Percentiles rank a stretch among this genome's conserved stretches.
These are phyloP conservation scores for Auricularia sp. DNA, from an alignment of 768 basidiomycete species.

Conservation along the genomic window DNA sequence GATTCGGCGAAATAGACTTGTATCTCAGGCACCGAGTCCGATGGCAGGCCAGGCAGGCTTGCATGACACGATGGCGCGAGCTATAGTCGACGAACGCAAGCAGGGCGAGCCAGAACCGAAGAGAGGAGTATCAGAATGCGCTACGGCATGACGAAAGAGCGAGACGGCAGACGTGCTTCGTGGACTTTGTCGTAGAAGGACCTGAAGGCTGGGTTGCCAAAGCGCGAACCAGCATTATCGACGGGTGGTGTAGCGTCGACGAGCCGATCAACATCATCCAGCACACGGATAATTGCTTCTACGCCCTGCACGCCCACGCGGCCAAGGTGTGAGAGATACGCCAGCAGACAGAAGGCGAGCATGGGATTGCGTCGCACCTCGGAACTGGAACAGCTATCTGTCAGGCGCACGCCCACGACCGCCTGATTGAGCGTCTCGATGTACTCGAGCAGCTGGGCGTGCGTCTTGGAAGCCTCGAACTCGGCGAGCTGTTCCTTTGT, in stretches of 20 bases:
- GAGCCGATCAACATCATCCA: conserved; percentile 57
- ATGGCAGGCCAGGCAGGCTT: conserved; percentile 45
- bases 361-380: conserved; percentile 36
- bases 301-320: conserved; percentile 44
- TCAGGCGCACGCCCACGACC: conserved; percentile 67
- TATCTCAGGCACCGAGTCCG: conserved; percentile 55
- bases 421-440: conserved; percentile 67
- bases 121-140: background rate
- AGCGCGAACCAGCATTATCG: conserved; percentile 82
- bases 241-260: conserved; percentile 72
- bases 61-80: conserved; percentile 47
- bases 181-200: conserved; percentile 78
- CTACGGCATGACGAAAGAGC: background rate
- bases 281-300: conserved; percentile 45
- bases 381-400: conserved; percentile 47
- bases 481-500: conserved; percentile 64
- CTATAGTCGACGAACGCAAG: conserved; percentile 14
- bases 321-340: background rate
- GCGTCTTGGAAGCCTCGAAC: conserved; percentile 71
- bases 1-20: conserved; percentile 72
- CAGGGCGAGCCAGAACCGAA: conserved; percentile 1
- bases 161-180: conserved; percentile 36
- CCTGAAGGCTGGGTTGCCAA: conserved; percentile 95
- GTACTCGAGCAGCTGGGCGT: conserved; percentile 56
- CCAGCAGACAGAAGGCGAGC: background rate